phyloP scores from a whole-genome alignment of 192 early-diverging fungal species.

The Coemansia sp. region DNA sequence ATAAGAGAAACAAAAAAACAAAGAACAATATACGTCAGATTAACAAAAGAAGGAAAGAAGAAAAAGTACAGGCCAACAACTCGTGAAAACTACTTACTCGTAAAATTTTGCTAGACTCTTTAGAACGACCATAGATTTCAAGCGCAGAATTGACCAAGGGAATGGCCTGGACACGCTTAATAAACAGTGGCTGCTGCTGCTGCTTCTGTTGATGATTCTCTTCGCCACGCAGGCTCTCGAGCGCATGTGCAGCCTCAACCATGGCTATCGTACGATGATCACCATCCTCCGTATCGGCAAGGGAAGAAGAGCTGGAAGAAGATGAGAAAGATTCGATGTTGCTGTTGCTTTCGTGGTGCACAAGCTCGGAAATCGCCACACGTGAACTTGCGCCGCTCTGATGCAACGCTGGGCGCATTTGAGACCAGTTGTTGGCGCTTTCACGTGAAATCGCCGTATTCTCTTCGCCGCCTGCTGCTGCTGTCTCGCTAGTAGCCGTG shows the following conservation, averaged over 20 bases:
- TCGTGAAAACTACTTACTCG: slow-evolving; percentile 20
- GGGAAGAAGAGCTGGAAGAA: too few relatives aligned
- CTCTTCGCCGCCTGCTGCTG: slow-evolving; percentile 1
- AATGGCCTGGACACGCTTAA: slow-evolving; percentile 74
- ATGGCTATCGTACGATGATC: slow-evolving; percentile 21
- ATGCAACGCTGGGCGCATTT: neutral
- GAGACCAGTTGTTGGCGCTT: slow-evolving; percentile 9
- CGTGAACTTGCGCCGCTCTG: slow-evolving; percentile 8
- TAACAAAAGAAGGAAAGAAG: slow-evolving; percentile 6
- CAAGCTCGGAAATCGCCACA: slow-evolving; percentile 35
- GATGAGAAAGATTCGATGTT: neutral
- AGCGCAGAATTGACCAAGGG: slow-evolving; percentile 79
- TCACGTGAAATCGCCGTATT: slow-evolving; percentile 23
- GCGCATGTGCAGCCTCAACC: slow-evolving; percentile 28
- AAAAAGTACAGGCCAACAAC: neutral
- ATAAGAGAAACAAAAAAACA: neutral
- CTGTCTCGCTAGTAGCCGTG: neutral
- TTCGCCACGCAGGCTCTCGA: slow-evolving; percentile 16
- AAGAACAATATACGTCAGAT: neutral
- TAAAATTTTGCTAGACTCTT: slow-evolving; percentile 57
- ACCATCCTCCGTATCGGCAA: neutral
- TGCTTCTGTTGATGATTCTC: neutral
- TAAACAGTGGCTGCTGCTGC: slow-evolving; percentile 52
- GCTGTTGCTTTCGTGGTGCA: neutral
- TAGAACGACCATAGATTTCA: slow-evolving; percentile 72